These are phyloP conservation scores for Pseudognaphalium luteoalbum DNA, from an alignment of 129 eudicot species.

Conservation along the genomic window DNA sequence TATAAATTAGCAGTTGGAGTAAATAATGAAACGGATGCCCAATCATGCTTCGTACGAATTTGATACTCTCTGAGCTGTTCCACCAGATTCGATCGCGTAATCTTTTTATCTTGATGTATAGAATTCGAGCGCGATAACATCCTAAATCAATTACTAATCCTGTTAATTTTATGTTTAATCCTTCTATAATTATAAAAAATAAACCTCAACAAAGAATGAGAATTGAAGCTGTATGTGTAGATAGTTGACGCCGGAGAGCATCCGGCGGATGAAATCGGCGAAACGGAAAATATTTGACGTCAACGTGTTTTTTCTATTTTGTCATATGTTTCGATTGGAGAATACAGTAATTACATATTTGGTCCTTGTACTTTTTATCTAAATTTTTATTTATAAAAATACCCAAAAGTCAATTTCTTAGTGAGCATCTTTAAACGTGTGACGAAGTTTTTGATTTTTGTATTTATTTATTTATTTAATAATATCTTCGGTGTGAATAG, in stretches of 20 bases:
- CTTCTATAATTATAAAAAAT: too few relatives aligned
- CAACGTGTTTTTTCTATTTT: neutral
- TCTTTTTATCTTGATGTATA: conserved; percentile 34
- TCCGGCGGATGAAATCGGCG: neutral
- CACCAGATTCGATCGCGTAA: conserved; percentile 87
- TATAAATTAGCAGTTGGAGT: conserved; percentile 69
- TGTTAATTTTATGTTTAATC: too few relatives aligned
- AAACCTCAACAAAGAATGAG: neutral
- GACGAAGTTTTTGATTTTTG: too few relatives aligned
- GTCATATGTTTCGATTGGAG: neutral
- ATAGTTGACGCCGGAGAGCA: neutral
- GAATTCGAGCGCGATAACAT: neutral
- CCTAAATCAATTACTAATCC: neutral
- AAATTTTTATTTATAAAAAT: too few relatives aligned
- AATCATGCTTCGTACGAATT: conserved; percentile 83
- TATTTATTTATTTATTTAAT: too few relatives aligned
- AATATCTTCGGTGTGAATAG: too few relatives aligned
- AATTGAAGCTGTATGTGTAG: neutral
- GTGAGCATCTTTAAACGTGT: too few relatives aligned
- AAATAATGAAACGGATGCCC: conserved; percentile 94
- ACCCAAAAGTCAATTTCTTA: too few relatives aligned
- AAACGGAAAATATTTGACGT: neutral
- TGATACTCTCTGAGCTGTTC: conserved; percentile 97
- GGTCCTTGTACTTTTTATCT: too few relatives aligned
- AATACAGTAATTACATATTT: too few relatives aligned